Base-by-base conservation (phyloP, 2,329 filamentous ascomycete species). In the Ophiostoma himal-ulmi region DNA sequence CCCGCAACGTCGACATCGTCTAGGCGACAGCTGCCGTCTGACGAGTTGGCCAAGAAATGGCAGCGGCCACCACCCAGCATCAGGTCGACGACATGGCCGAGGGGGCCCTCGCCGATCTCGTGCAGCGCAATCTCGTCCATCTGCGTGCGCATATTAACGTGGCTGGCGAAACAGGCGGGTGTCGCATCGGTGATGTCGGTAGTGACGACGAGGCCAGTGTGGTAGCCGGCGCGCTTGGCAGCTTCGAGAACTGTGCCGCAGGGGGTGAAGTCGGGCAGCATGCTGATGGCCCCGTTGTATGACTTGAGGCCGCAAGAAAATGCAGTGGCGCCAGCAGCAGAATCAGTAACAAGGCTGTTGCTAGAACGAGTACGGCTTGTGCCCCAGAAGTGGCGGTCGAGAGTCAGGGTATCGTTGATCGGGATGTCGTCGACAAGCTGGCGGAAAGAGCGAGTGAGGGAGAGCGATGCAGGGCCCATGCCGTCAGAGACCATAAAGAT, bases 401-500 rank as follows among this genome's bases (percentile, higher is more conserved):
- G 85, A 1, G 89, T 85, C 68, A 99, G 84, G 22, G 89, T 89
- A 76, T 97, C 88, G 75, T 89, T 86, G 74, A 86, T 86, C 0
- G 92, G 89, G n/a, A 96, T 83, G 5, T 85, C 87, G 54, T 91
- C 85, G 70, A 89, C 84, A 75, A 90, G 86, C 79, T 99, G 95
- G 74, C 91, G 88, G 82, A 91, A 99, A 77, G 89, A 91, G 70
- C 95, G 86, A 7, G 95, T 97, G 78, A 99, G 80, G 36, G 91
- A 91, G 69, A 99, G 84, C 75, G 92, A 94, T 10, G 95, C 92
- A 8, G 95, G 95, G 0, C 95, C 95, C 95, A 99, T 99, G 77
- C 95, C 95, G 79, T 99, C 95, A 0, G 93, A 97, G 52, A 99
- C 94, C 95, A 99, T 99, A 83, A 99, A 98, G 76, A 99, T 90